Evolutionary conservation across 2,329 filamentous ascomycete species (phyloP).

Genomic region (Rhynchosporium graminicola): DNA sequence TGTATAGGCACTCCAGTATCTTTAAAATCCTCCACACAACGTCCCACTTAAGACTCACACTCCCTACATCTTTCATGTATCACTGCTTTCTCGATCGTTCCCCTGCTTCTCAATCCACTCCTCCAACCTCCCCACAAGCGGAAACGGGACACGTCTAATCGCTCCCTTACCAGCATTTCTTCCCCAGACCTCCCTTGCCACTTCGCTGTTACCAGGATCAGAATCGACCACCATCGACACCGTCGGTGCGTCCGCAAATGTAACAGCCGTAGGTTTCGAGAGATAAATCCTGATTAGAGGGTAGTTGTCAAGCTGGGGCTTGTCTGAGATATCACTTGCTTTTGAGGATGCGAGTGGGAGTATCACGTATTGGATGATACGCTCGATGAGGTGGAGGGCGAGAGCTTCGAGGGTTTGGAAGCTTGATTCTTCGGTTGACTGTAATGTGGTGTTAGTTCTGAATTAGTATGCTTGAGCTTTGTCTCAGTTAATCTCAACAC

Average conservation of each 20-base stretch:
- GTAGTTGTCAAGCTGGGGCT: slow-evolving; percentile 14
- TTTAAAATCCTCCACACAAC: no score
- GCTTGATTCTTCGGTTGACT: slow-evolving; percentile 57
- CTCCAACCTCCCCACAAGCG: slow-evolving; percentile 31
- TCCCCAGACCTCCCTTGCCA: slow-evolving; percentile 19
- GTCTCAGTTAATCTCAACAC: no score
- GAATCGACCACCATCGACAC: slow-evolving; percentile 56
- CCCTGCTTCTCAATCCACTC: slow-evolving; percentile 32
- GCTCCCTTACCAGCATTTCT: slow-evolving; percentile 3
- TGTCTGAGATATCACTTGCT: slow-evolving; percentile 10
- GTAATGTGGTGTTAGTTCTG: not conserved
- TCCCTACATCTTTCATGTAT: not conserved
- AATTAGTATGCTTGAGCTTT: no score
- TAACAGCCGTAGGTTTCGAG: slow-evolving; percentile 73
- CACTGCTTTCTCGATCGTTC: not conserved
- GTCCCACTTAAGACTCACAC: no score
- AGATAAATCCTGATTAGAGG: slow-evolving; percentile 56
- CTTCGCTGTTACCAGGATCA: slow-evolving; percentile 20
- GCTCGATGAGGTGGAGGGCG: slow-evolving; percentile 49
- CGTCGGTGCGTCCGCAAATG: slow-evolving; percentile 68
- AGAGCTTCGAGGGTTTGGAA: slow-evolving; percentile 67
- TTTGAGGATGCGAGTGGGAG: slow-evolving; percentile 20
- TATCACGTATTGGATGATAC: slow-evolving; percentile 49
- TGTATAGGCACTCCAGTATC: no score
- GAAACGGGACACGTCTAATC: slow-evolving; percentile 27